Base-by-base conservation (phyloP, 345 rosid genomes). In the Salix exigua region DNA sequence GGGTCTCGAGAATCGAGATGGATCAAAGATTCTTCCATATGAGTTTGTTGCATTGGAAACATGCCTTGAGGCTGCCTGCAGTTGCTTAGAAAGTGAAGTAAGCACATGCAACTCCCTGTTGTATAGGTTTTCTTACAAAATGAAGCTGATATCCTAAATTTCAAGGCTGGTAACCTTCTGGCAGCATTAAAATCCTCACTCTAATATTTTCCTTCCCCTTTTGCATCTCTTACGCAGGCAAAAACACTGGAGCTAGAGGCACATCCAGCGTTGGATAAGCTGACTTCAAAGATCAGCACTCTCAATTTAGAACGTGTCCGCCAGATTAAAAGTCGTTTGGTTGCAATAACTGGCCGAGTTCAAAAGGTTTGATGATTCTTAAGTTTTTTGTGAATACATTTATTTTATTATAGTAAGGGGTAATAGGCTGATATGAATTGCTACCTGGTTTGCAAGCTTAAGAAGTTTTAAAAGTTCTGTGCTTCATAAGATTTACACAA, bases 11-110 rank as follows among this genome's bases (percentile, higher is more conserved):
- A 88, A 88, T 71, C 89, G 79, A 53, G 91, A 92, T 76, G 87
- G 88, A 14, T 70, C 84, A 19, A 88, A 81, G 79, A 80, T 85
- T 79, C 90, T 87, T 71, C 94, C 94, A 0, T 91, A 88, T 75
- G 92, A 91, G 77, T 91, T 89, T 79, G 88, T 91, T 78, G 92
- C 92, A 5, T 71, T 89, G 85, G 92, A 91, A 79, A 89, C 92
- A 37, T 85, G 90, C 79, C 88, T 91, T 71, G 95, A 91, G 85
- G 92, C 91, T 79, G 87, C 89, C 60, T 91, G 94, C 68, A 80
- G 90, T 78, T 87, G 91, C 87, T 82, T 89, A 68, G 92, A 91
- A 66, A 88, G 71, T 80, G 94, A 89, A 78, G 94, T 87, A 66
- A 85, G 42, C 25, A 10, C 58, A 21, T 21, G 25, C 4, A 53